Base-by-base conservation (phyloP, 1,284 basidiomycete genomes). In the Anthracocystis setariae region DNA sequence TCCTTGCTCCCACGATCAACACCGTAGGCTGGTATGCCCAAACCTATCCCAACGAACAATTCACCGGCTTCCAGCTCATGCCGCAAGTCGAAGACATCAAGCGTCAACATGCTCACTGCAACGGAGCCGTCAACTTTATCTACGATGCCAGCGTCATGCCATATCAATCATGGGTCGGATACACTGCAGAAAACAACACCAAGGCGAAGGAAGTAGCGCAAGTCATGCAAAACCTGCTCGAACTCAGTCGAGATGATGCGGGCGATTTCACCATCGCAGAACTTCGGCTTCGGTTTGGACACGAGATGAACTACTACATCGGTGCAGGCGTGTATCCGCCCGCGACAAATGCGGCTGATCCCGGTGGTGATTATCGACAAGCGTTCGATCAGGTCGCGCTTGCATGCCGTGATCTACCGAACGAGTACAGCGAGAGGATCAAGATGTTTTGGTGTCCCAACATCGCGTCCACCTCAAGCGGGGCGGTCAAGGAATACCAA, bases 251-350 rank as follows among this genome's bases (percentile, higher is more conserved):
- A 27, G 3, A 17, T 37, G 0, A 38, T 1, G 29, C 25, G 3
- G 53, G 18, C 2, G 35, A 52, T 3, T 66, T 47, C 17, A 47
- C 57, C 8, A 66, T 66, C 2, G 21, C 24, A 3, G 66, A 69
- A 23, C 39, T 69, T 2, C 29, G 66, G 8, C 21, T 69, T 21
- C 8, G 66, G 4, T 69, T 63, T 27, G 66, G 60, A 1, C 66
- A 69, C 48, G 66, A 69, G 47, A 50, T 64, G 32, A 69, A 69
- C 46, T 69, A 69, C 46, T 69, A 69, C 38, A 64, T 69, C 40
- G 15, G n/a, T 3, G 50, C 56, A 0, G 66, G 66, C 4, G 23
- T 56, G 13, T 69, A 69, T 29, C 66, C 66, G n/a, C 43, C 46
- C 0, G 35, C 51, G 0, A 56, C 60, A 7, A 27, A 47, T 23